Percentiles rank a stretch among this genome's conserved stretches.
phyloP scores from a whole-genome alignment of 768 basidiomycete genomes.

The Pisolithus sp. region DNA sequence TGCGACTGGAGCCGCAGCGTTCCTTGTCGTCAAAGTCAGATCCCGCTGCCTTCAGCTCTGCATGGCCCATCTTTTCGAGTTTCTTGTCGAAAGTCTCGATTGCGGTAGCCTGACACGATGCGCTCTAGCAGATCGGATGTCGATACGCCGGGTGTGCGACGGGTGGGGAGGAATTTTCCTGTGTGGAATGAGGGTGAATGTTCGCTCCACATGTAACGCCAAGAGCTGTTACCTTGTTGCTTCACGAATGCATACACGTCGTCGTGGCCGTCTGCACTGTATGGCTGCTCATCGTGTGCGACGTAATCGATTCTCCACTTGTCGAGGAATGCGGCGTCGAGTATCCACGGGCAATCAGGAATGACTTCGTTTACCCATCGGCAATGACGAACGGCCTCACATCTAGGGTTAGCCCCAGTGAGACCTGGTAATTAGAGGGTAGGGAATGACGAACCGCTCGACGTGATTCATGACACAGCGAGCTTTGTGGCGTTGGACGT shows the following conservation, averaged over 20 bases:
- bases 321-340: conserved; percentile 75
- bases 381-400: conserved; percentile 92
- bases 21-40: conserved; percentile 14
- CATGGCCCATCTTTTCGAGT: conserved; percentile 75
- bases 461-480: conserved; percentile 81
- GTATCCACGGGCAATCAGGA: conserved; percentile 85
- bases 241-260: conserved; percentile 87
- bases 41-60: conserved; percentile 61
- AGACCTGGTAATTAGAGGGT: background rate
- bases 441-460: conserved; percentile 52
- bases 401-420: conserved; percentile 30
- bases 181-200: background rate
- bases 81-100: conserved; percentile 85
- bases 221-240: conserved; percentile 49
- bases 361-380: conserved; percentile 96
- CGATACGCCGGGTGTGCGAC: conserved; percentile 90
- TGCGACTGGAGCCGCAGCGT: background rate
- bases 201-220: background rate
- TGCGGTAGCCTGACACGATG: conserved; percentile 82
- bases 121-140: conserved; percentile 91
- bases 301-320: conserved; percentile 92
- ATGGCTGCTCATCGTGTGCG: conserved; percentile 92
- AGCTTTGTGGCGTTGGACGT: conserved; percentile 74
- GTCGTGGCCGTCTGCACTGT: conserved; percentile 67
- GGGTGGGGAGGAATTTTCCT: conserved; percentile 95